A percentile compares a stretch with the other conserved stretches of the same genome.
Evolutionary conservation across 495 filamentous ascomycete species (phyloP).

Genomic region (Acidiella bohemica): DNA sequence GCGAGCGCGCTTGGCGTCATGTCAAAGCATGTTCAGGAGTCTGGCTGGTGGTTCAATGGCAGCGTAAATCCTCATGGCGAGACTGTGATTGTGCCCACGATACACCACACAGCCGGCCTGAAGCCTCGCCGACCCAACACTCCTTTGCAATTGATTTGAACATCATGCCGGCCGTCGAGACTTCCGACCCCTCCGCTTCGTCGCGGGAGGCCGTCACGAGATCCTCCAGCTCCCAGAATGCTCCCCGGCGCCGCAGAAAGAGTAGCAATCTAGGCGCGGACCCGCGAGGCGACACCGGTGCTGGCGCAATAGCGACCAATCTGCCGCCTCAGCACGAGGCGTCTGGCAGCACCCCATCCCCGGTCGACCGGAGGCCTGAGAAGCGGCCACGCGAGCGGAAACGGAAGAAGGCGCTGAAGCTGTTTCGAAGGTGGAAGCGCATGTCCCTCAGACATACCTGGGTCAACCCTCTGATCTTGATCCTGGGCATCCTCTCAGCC

Average conservation of each 20-base stretch:
- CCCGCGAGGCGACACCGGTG: conserved; percentile 21
- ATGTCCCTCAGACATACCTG: conserved; percentile 32
- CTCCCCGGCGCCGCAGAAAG: conserved; percentile 14
- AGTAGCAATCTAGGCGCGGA: conserved; percentile 18
- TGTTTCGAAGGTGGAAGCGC: conserved; percentile 28
- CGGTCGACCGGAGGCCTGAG: not conserved
- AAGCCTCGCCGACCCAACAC: no score
- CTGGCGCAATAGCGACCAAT: conserved; percentile 17
- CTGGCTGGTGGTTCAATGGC: no score
- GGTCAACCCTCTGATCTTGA: conserved; percentile 59
- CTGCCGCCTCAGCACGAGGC: not conserved
- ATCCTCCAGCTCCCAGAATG: not conserved
- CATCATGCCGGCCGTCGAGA: no score
- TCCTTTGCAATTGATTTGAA: no score
- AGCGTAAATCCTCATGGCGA: no score
- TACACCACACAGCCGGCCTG: no score
- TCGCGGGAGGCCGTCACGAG: no score
- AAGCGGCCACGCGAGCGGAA: conserved; percentile 26
- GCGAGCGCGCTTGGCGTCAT: no score
- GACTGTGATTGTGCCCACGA: no score
- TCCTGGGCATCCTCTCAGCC: conserved; percentile 47
- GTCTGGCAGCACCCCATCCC: not conserved
- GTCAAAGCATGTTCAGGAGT: no score
- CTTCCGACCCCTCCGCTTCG: no score
- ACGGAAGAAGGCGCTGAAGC: conserved; percentile 26